Conservation (phyloP, 2,329 filamentous ascomycete species). For the Colletotrichum brevisporum region DNA sequence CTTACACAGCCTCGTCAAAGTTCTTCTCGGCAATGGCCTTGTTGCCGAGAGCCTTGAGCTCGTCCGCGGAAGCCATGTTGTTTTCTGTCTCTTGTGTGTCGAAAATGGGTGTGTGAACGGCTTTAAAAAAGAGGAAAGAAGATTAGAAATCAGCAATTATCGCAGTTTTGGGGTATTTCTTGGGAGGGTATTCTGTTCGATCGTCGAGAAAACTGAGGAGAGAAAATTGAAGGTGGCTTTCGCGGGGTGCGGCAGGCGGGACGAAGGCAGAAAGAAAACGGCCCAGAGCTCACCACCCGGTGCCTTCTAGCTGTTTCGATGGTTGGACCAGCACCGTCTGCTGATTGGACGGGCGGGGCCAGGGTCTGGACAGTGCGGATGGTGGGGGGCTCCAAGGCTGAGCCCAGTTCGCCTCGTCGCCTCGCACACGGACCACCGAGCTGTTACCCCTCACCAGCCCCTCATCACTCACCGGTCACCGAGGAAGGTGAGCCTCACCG, state of each 20-base stretch:
- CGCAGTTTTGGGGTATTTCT: slow-evolving; percentile 24
- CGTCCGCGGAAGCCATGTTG: slow-evolving; percentile 73
- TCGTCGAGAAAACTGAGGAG: slow-evolving; percentile 17
- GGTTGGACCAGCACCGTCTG: slow-evolving; percentile 43
- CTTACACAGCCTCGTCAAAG: slow-evolving; percentile 95
- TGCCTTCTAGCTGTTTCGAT: slow-evolving; percentile 62
- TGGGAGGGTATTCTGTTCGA: slow-evolving; percentile 42
- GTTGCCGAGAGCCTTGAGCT: slow-evolving; percentile 98
- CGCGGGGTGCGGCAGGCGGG: slow-evolving; percentile 28
- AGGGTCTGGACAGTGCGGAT: slow-evolving; percentile 40
- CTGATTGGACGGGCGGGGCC: slow-evolving; percentile 50
- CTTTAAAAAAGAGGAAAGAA: slow-evolving; percentile 3
- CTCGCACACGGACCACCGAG: too few species aligned
- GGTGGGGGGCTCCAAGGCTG: slow-evolving; percentile 40
- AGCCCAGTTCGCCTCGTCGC: slow-evolving; percentile 17
- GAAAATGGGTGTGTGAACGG: slow-evolving; percentile 1
- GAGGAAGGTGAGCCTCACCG: background rate
- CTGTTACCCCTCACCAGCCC: slow-evolving; percentile 18
- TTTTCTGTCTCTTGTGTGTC: background rate
- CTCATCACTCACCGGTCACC: background rate
- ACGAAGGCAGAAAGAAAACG: slow-evolving; percentile 41
- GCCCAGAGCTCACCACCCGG: slow-evolving; percentile 44
- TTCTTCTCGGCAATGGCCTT: slow-evolving; percentile 98
- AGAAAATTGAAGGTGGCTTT: slow-evolving; percentile 10
- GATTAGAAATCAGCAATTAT: slow-evolving; percentile 8